A percentile compares a stretch with the other conserved stretches of the same genome.
Conservation (phyloP, 176 grass and related monocot genomes). For the Carex cristatella region DNA sequence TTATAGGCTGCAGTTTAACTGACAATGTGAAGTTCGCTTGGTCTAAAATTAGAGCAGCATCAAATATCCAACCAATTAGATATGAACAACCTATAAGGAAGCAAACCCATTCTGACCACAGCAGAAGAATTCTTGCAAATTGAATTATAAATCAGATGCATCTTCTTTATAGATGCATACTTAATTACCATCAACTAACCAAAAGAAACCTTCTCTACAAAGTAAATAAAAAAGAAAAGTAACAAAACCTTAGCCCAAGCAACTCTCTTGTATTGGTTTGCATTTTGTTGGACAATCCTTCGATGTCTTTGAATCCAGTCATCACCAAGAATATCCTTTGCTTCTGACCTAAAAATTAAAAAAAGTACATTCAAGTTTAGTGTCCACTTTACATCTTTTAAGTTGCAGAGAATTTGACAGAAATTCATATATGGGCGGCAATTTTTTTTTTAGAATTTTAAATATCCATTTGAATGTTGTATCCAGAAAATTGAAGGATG, state of each 20-base stretch:
- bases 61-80: not conserved
- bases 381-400: not conserved
- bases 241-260: slow-evolving; percentile 74
- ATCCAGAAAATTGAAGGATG: not conserved
- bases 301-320: slow-evolving; percentile 85
- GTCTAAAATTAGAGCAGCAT: not conserved
- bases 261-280: slow-evolving; percentile 72
- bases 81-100: not conserved
- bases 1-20: not conserved
- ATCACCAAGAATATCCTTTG: slow-evolving; percentile 73
- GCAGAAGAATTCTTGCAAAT: not conserved
- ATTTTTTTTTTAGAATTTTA: not conserved
- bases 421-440: not conserved
- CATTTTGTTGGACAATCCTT: slow-evolving; percentile 74
- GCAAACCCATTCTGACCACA: not conserved
- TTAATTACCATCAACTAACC: slow-evolving; percentile 1
- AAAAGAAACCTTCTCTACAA: slow-evolving; percentile 24
- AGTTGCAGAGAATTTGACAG: not conserved
- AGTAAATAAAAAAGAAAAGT: slow-evolving; percentile 16
- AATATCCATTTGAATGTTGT: not conserved
- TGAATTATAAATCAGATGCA: not conserved
- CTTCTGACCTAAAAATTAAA: slow-evolving; percentile 59
- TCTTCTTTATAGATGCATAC: not conserved
- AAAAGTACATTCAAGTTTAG: not conserved
- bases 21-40: not conserved